A percentile compares a stretch with the other conserved stretches of the same genome.
These are phyloP conservation scores for Lolium perenne DNA, from an alignment of 176 grass and related monocot species.

Conservation along the genomic window DNA sequence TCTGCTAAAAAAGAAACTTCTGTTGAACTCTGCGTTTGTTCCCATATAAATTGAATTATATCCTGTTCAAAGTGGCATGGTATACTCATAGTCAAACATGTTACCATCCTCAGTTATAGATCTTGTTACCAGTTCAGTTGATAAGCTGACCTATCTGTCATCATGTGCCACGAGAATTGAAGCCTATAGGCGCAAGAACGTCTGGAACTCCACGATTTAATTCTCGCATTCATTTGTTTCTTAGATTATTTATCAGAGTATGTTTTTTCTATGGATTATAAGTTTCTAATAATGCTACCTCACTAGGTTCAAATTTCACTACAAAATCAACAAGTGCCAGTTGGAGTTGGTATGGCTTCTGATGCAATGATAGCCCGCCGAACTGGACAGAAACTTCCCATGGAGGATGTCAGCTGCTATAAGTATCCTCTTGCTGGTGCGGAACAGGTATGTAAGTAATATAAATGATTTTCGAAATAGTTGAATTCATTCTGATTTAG, in stretches of 20 bases:
- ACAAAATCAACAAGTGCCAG: constrained; percentile 41
- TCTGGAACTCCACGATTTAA: neutral
- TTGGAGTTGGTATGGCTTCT: constrained; percentile 70
- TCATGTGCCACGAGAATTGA: constrained; percentile 8
- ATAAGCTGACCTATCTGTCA: neutral
- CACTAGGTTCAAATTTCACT: constrained; percentile 54
- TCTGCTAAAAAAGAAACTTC: constrained; percentile 5
- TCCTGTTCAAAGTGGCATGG: constrained; percentile 2
- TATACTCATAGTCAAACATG: neutral
- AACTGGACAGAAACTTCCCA: constrained; percentile 65
- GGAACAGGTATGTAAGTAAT: constrained; percentile 50
- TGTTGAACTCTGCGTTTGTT: neutral
- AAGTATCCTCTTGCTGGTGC: constrained; percentile 66
- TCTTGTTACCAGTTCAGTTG: constrained; percentile 21
- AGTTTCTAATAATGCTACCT: constrained; percentile 27
- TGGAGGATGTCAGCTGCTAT: constrained; percentile 69
- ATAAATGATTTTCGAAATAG: neutral
- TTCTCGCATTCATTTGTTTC: constrained; percentile 27
- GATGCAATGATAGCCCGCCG: constrained; percentile 72
- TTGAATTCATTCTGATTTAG: constrained; percentile 16
- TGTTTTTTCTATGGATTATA: constrained; percentile 17
- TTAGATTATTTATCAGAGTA: constrained; percentile 14
- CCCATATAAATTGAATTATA: constrained; percentile 1
- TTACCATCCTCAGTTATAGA: neutral
- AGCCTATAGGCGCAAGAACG: neutral